These are phyloP conservation scores for Trypanosoma conorhini DNA, from an alignment of 208 protist genomes.

Conservation along the genomic window DNA sequence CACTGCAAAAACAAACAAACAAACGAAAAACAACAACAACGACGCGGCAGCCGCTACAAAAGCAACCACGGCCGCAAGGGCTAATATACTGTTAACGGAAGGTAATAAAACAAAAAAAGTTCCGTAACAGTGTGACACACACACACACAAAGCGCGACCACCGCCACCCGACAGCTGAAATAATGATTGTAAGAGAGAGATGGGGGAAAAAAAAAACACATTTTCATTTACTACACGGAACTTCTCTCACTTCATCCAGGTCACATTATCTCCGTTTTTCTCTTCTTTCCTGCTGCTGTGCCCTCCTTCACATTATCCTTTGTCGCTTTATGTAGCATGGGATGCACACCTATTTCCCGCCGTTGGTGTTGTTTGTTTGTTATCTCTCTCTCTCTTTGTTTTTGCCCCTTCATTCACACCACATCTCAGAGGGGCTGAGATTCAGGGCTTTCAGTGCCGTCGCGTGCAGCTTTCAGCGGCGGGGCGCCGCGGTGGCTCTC, in stretches of 20 bases:
- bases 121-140: background rate
- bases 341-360: background rate
- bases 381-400: background rate
- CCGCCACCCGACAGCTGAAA: background rate
- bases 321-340: background rate
- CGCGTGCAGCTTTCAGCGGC: background rate
- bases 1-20: slow-evolving; percentile 10
- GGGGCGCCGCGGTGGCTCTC: background rate
- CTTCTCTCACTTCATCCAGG: background rate
- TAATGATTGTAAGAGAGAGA: background rate
- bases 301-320: background rate
- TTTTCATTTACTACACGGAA: background rate
- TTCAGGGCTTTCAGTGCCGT: background rate
- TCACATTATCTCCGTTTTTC: slow-evolving; percentile 5
- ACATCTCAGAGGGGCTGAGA: background rate
- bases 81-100: background rate
- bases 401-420: background rate
- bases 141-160: background rate
- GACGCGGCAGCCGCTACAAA: background rate
- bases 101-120: background rate
- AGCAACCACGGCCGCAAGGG: background rate
- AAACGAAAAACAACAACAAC: background rate
- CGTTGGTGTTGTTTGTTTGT: background rate
- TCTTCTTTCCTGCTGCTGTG: background rate
- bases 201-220: slow-evolving; percentile 12